A percentile compares a stretch with the other conserved stretches of the same genome.
Evolutionary conservation across 2,329 filamentous ascomycete genomes (phyloP).

Genomic region (Pseudocercospora pini-densiflorae): DNA sequence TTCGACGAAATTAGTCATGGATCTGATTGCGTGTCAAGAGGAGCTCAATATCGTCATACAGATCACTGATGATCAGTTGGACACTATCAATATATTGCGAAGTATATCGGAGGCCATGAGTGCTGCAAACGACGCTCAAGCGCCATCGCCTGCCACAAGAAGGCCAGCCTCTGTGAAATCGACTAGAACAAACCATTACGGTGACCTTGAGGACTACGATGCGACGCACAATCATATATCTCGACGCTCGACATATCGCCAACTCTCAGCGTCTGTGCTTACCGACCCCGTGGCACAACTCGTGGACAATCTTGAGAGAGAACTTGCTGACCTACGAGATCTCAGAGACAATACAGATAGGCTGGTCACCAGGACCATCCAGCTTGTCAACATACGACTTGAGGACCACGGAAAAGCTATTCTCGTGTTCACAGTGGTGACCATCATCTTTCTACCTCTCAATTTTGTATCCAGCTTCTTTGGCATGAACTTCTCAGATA

Average conservation of each 20-base stretch:
- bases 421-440: constrained; percentile 51
- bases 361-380: constrained; percentile 49
- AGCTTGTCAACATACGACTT: constrained; percentile 51
- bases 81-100: constrained; percentile 42
- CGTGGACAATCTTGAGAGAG: constrained; percentile 47
- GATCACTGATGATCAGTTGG: constrained; percentile 48
- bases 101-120: constrained; percentile 7
- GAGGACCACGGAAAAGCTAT: constrained; percentile 53
- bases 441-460: constrained; percentile 50
- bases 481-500: constrained; percentile 50
- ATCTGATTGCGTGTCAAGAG: constrained; percentile 50
- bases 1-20: constrained; percentile 51
- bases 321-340: constrained; percentile 46
- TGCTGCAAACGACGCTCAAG: not conserved
- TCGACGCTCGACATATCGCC: constrained; percentile 43
- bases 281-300: constrained; percentile 45
- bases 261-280: constrained; percentile 43
- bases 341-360: constrained; percentile 50
- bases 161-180: not conserved
- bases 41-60: constrained; percentile 52
- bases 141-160: constrained; percentile 7
- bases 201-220: constrained; percentile 18
- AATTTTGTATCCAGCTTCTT: constrained; percentile 51
- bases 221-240: constrained; percentile 24
- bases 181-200: not conserved